Percentiles rank a stretch among this genome's conserved stretches.
Evolutionary conservation across 2,329 filamentous ascomycete species (phyloP).

Genomic region (Cytospora leucostoma): DNA sequence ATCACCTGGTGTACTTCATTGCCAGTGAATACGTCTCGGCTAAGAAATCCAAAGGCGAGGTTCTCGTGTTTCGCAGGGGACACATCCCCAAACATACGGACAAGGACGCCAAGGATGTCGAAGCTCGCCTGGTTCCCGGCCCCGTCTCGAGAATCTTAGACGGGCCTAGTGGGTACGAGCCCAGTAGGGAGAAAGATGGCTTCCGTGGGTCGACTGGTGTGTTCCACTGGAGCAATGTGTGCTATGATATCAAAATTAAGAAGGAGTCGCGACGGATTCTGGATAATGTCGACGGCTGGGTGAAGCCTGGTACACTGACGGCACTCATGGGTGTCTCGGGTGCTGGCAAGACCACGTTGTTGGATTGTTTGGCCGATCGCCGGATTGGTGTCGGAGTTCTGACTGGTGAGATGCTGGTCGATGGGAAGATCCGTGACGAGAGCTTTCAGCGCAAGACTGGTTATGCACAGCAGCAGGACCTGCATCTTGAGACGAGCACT

Average conservation of each 20-base stretch:
- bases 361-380: slow-evolving; percentile 69
- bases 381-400: slow-evolving; percentile 73
- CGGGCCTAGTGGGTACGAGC: slow-evolving; percentile 37
- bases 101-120: slow-evolving; percentile 58
- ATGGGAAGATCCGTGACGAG: slow-evolving; percentile 62
- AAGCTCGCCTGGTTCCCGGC: too few species aligned
- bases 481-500: too few species aligned
- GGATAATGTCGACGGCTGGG: slow-evolving; percentile 28
- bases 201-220: slow-evolving; percentile 26
- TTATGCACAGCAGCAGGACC: too few species aligned
- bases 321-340: slow-evolving; percentile 58
- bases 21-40: slow-evolving; percentile 65
- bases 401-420: slow-evolving; percentile 67
- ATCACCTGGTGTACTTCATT: slow-evolving; percentile 63
- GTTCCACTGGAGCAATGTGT: slow-evolving; percentile 29
- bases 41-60: slow-evolving; percentile 74
- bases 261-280: slow-evolving; percentile 24
- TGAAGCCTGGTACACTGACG: slow-evolving; percentile 28
- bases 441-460: too few species aligned
- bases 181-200: slow-evolving; percentile 39
- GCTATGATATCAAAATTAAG: slow-evolving; percentile 29
- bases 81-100: slow-evolving; percentile 63
- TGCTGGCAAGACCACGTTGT: slow-evolving; percentile 71
- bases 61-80: slow-evolving; percentile 73
- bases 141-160: too few species aligned